A percentile compares a stretch with the other conserved stretches of the same genome.
Evolutionary conservation across 2,329 filamentous ascomycete species (phyloP).

Genomic region (Rhexocercosporidium sp.): DNA sequence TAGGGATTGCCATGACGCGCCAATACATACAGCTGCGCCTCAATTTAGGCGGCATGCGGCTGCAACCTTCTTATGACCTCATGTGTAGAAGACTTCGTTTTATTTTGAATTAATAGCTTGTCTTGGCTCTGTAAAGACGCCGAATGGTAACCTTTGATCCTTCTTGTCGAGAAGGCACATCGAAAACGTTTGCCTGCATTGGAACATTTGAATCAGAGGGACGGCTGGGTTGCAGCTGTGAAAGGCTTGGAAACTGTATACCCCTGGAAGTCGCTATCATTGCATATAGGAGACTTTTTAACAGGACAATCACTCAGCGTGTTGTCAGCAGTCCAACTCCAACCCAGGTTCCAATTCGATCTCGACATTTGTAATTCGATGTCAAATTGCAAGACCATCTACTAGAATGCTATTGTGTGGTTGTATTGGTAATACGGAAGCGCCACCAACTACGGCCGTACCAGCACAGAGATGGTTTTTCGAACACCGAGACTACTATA

Average conservation of each 20-base stretch:
- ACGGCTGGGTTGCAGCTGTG: neutral
- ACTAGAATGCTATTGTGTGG: too few relatives aligned
- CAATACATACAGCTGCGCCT: neutral
- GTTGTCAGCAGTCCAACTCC: too few relatives aligned
- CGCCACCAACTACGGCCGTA: neutral
- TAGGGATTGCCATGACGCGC: neutral
- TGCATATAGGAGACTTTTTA: neutral
- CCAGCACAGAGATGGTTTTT: neutral
- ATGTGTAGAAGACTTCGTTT: neutral
- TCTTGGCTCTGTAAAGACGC: neutral
- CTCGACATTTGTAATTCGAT: too few relatives aligned
- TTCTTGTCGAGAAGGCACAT: neutral
- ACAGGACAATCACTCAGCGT: too few relatives aligned
- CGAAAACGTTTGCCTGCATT: too few relatives aligned
- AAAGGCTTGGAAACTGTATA: neutral
- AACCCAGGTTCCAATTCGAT: too few relatives aligned
- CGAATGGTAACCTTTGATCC: neutral
- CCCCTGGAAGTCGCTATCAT: neutral
- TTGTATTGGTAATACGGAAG: neutral
- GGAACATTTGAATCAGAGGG: neutral
- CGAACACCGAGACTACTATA: too few relatives aligned
- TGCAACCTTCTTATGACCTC: slow-evolving; percentile 7
- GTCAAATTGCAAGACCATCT: too few relatives aligned
- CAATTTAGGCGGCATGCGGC: neutral
- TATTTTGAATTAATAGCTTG: neutral